phyloP scores from a whole-genome alignment of 176 grass and related monocot species.

The Typha latifolia region DNA sequence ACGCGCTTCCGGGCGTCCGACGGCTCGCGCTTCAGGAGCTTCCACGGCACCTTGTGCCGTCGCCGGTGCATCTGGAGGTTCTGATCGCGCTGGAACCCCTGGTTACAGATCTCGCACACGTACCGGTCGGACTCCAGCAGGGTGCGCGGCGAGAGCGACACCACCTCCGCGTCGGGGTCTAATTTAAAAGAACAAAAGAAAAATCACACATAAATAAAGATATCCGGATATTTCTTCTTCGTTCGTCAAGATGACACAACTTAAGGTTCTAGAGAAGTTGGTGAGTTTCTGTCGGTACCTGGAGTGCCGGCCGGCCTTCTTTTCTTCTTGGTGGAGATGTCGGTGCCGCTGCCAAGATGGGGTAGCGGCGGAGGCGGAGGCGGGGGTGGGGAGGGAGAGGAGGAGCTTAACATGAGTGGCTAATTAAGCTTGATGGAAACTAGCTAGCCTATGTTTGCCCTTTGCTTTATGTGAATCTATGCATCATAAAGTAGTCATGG shows the following conservation, averaged over 20 bases:
- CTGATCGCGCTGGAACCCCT: conserved; percentile 82
- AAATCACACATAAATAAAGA: not conserved
- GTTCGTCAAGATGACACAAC: too few species aligned
- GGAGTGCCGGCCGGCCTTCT: conserved; percentile 81
- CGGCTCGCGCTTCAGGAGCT: conserved; percentile 61
- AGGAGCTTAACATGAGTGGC: conserved; percentile 39
- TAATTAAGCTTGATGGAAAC: not conserved
- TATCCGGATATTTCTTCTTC: too few species aligned
- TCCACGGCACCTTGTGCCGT: conserved; percentile 85
- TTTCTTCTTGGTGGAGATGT: conserved; percentile 45
- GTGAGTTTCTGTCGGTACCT: conserved; percentile 25
- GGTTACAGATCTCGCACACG: conserved; percentile 88
- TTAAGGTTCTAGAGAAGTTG: not conserved
- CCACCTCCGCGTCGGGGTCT: conserved; percentile 96
- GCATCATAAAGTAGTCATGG: not conserved
- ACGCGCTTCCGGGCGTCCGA: conserved; percentile 49
- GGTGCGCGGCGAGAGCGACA: conserved; percentile 77
- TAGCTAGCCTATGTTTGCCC: not conserved
- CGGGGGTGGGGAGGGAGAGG: conserved; percentile 5
- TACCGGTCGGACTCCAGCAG: conserved; percentile 74
- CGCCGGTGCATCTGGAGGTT: conserved; percentile 94
- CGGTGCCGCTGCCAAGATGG: not conserved
- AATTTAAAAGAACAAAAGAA: not conserved
- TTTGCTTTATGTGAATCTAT: conserved; percentile 1
- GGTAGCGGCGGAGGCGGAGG: not conserved